Conservation (phyloP, 1,284 basidiomycete species). For the Malassezia psittaci region DNA sequence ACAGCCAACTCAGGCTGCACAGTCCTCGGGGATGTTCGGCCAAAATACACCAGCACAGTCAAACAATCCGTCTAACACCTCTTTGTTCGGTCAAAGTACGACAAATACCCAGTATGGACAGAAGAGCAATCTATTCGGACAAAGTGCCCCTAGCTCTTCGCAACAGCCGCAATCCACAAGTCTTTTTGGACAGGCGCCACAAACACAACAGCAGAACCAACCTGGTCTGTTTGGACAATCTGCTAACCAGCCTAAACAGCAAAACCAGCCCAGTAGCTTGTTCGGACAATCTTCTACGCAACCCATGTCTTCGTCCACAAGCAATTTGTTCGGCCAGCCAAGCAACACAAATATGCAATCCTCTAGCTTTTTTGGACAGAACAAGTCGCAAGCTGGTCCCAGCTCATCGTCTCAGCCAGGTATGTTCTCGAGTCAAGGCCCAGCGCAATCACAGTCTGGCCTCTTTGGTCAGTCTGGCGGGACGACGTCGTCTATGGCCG, state of each 20-base stretch:
- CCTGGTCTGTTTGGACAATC: neutral
- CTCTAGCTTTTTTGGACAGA: too few species aligned
- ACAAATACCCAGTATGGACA: neutral
- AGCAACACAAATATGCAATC: too few species aligned
- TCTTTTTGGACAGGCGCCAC: neutral
- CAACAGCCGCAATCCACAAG: neutral
- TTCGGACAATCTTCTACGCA: constrained; percentile 4
- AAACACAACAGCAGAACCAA: neutral
- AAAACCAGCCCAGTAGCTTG: neutral
- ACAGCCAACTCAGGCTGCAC: neutral
- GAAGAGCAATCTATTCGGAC: constrained; percentile 5
- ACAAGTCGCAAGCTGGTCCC: too few species aligned
- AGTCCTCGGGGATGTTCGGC: neutral
- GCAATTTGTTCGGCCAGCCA: constrained; percentile 4
- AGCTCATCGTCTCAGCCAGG: too few species aligned
- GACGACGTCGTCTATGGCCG: too few species aligned
- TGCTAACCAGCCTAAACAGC: neutral
- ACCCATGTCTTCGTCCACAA: neutral
- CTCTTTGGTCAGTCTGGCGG: too few species aligned
- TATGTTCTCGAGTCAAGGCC: too few species aligned
- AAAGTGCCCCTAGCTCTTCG: neutral
- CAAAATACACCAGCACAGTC: neutral
- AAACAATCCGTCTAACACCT: neutral
- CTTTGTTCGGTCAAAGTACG: constrained; percentile 6
- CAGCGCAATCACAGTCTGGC: too few species aligned